Conservation (phyloP, 257 asterid genomes). For the Vinca minor region DNA sequence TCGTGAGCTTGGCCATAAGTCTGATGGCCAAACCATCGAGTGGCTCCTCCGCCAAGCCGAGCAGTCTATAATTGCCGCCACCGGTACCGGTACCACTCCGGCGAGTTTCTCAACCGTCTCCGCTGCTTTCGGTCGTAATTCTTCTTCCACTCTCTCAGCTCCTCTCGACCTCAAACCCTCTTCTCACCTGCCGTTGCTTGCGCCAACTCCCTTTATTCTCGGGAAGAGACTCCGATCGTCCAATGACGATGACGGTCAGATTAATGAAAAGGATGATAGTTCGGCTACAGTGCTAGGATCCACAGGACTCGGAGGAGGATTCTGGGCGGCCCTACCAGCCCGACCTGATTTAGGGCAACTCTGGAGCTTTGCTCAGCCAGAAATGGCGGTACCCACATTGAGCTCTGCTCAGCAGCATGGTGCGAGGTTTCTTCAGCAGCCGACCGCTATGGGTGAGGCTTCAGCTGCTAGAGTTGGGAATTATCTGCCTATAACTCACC, state of each 20-base stretch:
- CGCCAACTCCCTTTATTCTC: constrained; percentile 74
- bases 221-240: constrained; percentile 71
- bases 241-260: constrained; percentile 37
- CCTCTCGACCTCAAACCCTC: constrained; percentile 56
- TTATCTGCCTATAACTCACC: constrained; percentile 82
- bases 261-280: constrained; percentile 50
- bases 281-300: constrained; percentile 34
- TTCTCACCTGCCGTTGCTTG: constrained; percentile 40
- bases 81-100: constrained; percentile 93
- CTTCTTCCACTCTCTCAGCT: constrained; percentile 20
- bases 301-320: constrained; percentile 53
- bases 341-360: constrained; percentile 82
- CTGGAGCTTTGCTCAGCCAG: constrained; percentile 76
- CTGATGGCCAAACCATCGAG: constrained; percentile 96
- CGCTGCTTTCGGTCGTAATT: constrained; percentile 10
- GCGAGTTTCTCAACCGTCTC: constrained; percentile 61
- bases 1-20: constrained; percentile 84
- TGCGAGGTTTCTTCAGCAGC: constrained; percentile 73
- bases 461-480: constrained; percentile 95
- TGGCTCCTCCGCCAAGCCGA: constrained; percentile 98
- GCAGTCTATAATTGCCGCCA: constrained; percentile 92
- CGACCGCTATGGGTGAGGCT: constrained; percentile 68
- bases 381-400: constrained; percentile 46
- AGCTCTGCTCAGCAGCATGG: constrained; percentile 27
- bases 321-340: constrained; percentile 94